Evolutionary conservation across 768 basidiomycete species (phyloP).

Genomic region (Mycena metata): DNA sequence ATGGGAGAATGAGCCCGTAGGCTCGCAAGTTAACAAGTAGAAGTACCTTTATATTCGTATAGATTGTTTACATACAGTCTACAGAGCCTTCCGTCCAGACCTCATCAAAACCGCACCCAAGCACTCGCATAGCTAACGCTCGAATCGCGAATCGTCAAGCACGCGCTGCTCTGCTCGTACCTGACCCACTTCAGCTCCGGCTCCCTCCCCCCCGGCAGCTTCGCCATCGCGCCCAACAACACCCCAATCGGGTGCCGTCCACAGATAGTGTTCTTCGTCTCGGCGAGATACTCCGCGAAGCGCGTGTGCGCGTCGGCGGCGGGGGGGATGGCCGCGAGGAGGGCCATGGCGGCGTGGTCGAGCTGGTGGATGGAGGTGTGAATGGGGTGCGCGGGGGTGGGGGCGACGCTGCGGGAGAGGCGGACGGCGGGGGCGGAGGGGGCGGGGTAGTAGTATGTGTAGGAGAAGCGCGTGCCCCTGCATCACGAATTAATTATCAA

Average conservation of each 20-base stretch:
- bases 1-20: no score
- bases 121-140: conserved; percentile 99
- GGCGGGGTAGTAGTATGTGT: conserved; percentile 88
- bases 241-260: conserved; percentile 97
- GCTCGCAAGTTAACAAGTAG: background rate
- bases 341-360: conserved; percentile 89
- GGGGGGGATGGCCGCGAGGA: conserved; percentile 68
- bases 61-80: conserved; percentile 16
- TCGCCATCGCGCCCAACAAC: conserved; percentile 80
- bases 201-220: conserved; percentile 59
- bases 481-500: background rate
- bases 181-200: conserved; percentile 81
- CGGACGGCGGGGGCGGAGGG: conserved; percentile 61
- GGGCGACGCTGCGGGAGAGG: conserved; percentile 62
- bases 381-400: conserved; percentile 70
- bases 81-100: background rate
- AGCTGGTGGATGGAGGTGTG: conserved; percentile 85
- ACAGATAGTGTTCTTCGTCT: conserved; percentile 96
- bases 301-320: conserved; percentile 67
- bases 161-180: conserved; percentile 93
- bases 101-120: conserved; percentile 76
- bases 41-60: conserved; percentile 11
- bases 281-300: conserved; percentile 76
- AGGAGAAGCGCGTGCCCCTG: conserved; percentile 89
- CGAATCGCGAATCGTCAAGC: conserved; percentile 75